Percentiles rank a stretch among this genome's conserved stretches.
These are phyloP conservation scores for Perilla frutescens DNA, from an alignment of 257 asterid species.

Conservation along the genomic window DNA sequence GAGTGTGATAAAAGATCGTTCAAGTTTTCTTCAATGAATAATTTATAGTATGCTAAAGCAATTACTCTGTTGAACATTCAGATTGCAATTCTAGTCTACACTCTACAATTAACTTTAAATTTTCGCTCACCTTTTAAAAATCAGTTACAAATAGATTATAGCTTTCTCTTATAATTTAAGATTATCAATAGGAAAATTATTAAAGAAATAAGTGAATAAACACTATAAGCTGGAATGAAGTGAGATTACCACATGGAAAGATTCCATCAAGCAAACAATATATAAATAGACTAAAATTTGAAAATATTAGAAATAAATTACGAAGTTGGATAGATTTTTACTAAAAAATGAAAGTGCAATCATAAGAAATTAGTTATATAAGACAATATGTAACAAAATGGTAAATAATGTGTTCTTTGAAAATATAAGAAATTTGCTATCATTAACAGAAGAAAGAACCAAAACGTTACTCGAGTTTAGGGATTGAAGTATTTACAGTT, in stretches of 20 bases:
- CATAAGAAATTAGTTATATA: constrained; percentile 15
- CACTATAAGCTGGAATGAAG: background rate
- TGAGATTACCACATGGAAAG: no score
- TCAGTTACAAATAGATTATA: background rate
- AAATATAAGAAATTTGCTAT: background rate
- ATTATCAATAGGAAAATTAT: background rate
- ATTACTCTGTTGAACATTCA: background rate
- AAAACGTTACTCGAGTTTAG: constrained; percentile 23
- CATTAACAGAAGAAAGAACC: constrained; percentile 19
- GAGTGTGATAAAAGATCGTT: no score
- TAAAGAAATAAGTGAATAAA: background rate
- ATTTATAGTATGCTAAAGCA: background rate
- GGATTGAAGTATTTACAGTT: constrained; percentile 63
- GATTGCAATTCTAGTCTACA: background rate
- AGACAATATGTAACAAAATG: constrained; percentile 9
- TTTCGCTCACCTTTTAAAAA: background rate
- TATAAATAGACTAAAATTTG: no score
- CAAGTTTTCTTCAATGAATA: background rate
- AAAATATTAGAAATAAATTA: no score
- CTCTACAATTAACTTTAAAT: no score
- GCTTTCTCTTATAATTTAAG: background rate
- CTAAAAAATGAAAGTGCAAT: constrained; percentile 8
- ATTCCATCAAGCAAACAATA: no score
- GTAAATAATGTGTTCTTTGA: background rate
- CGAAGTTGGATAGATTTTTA: background rate